A percentile compares a stretch with the other conserved stretches of the same genome.
Evolutionary conservation across 768 basidiomycete genomes (phyloP).

Genomic region (Guyanaporus albipodus): DNA sequence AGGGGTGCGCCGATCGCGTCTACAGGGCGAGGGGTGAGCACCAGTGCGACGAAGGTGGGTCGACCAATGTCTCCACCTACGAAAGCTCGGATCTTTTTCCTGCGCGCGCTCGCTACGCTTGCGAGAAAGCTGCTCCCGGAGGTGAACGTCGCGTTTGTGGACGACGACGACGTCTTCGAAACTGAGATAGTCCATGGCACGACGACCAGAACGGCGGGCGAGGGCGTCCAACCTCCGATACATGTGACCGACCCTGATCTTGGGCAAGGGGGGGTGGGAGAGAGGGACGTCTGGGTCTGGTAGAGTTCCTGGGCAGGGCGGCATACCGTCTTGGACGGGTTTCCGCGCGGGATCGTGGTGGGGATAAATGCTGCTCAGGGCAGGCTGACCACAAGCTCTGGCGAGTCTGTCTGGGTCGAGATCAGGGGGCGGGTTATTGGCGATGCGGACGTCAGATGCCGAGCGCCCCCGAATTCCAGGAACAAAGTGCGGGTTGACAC

Average conservation of each 20-base stretch:
- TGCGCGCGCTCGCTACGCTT: conserved; percentile 17
- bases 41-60: background rate
- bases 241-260: conserved; percentile 15
- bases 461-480: conserved; percentile 19
- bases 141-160: conserved; percentile 17
- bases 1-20: conserved; percentile 38
- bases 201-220: conserved; percentile 15
- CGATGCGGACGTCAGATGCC: conserved; percentile 20
- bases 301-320: background rate
- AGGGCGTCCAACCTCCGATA: conserved; percentile 28
- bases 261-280: conserved; percentile 15
- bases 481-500: conserved; percentile 7
- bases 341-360: conserved; percentile 6
- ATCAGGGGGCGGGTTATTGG: conserved; percentile 23
- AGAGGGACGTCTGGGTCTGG: background rate
- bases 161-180: conserved; percentile 21
- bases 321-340: background rate
- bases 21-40: conserved; percentile 9
- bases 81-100: conserved; percentile 23
- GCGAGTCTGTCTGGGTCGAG: conserved; percentile 28
- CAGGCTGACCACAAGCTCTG: conserved; percentile 26
- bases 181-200: conserved; percentile 27
- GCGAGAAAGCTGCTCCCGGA: conserved; percentile 23
- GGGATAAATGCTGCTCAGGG: conserved; percentile 6
- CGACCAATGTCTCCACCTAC: conserved; percentile 19